Evolutionary conservation across 768 basidiomycete genomes (phyloP), one percentile per base, ranked within the genome.

Genomic region (Boletus vinaceobasis): DNA sequence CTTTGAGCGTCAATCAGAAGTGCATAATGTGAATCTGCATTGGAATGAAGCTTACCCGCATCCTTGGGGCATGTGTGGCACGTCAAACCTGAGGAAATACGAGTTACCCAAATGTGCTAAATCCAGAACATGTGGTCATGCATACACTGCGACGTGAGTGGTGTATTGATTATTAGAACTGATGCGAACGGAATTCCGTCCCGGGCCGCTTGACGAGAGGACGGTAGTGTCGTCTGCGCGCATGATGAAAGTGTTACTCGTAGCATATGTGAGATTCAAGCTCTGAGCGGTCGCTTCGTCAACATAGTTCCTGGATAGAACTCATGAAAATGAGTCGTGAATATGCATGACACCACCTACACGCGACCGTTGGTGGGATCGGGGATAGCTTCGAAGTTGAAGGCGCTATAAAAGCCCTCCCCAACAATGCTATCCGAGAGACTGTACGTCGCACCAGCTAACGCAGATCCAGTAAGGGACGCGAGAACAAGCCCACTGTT

Each of bases 291-390:
- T 69, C 10, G 63, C 39, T 43, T 65, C 42, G 48, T 67, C 43
- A 6, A 75, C 70, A 44, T 75, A 75, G 59, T 72, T 74, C 32
- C 71, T 74, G 26, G 7, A 46, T 13, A 10, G 14, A 61, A 37
- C 4, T 27, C 2, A 48, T 55, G n/a, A 43, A 32, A 31, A 36
- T 21, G 6, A 7, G n/a, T 44, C 32, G 1, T 4, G 40, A 14
- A 50, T 33, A 27, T 55, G 46, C 10, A 49, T 27, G 27, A 21
- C 10, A 40, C 15, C 13, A 63, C 70, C 21, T 59, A 72, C 70
- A 75, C 74, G 15, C 72, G 59, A n/a, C 74, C 75, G 15, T 60
- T 2, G 19, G 75, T 75, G 6, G 75, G 74, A 52, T 75, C 74
- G 1, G 67, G 27, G 43, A 73, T 68, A 21, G 66, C 66, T 33